Percentiles rank a stretch among this genome's conserved stretches.
Evolutionary conservation across 2,329 filamentous ascomycete genomes (phyloP).

Genomic region (Metarhizium anisopliae): DNA sequence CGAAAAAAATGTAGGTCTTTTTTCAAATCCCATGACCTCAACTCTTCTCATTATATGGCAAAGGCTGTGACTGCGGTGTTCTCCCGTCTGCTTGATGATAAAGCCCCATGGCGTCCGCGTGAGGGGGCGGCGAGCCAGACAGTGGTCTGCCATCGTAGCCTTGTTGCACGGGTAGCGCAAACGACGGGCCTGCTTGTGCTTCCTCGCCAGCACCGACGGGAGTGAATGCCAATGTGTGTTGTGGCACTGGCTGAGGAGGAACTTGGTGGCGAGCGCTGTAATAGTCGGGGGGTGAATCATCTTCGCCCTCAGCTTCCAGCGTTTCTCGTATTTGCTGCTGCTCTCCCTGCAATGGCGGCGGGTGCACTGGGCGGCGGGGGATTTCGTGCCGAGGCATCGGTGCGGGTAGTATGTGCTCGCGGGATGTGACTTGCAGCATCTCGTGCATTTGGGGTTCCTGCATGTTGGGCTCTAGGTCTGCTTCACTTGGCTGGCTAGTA

Average conservation of each 20-base stretch:
- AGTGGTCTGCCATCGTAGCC: not conserved
- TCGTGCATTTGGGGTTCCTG: not conserved
- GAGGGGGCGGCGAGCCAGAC: constrained; percentile 2
- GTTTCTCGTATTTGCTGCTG: not conserved
- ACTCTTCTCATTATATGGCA: constrained; percentile 17
- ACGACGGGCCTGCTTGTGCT: not conserved
- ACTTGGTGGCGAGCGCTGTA: not conserved
- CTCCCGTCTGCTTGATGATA: constrained; percentile 23
- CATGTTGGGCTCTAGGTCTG: constrained; percentile 5
- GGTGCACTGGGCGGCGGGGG: not conserved
- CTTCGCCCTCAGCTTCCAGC: not conserved
- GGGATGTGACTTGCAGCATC: not conserved
- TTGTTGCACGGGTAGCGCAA: not conserved
- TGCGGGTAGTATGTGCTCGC: not conserved
- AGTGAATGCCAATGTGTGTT: not conserved
- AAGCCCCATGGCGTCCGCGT: constrained; percentile 20
- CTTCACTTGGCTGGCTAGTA: constrained; percentile 6
- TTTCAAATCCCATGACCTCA: not conserved
- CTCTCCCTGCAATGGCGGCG: constrained; percentile 1
- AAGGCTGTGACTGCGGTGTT: constrained; percentile 8
- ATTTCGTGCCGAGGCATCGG: not conserved
- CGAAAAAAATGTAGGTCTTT: not conserved
- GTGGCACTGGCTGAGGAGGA: not conserved
- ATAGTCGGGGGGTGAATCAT: not conserved
- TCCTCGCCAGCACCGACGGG: not conserved